A percentile compares a stretch with the other conserved stretches of the same genome.
Conservation (phyloP, 1,284 basidiomycete species). For the Garcileccinum viscosum region DNA sequence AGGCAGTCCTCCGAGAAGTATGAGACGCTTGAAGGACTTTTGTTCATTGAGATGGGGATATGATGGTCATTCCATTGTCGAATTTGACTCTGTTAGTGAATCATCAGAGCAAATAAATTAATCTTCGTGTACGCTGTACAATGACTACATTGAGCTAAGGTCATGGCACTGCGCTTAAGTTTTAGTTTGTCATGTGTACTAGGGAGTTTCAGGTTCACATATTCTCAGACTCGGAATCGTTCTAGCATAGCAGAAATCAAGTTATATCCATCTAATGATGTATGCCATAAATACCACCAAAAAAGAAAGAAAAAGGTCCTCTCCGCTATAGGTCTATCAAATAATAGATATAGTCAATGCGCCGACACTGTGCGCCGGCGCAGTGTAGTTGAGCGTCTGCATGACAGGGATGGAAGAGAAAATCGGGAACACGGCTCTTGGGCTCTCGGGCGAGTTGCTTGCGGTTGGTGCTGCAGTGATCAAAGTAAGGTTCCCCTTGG, state of each 20-base stretch:
- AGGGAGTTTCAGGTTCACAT: not conserved
- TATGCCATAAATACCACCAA: not conserved
- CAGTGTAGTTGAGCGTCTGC: conserved; percentile 59
- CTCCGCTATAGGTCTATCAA: not conserved
- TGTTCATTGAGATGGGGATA: not conserved
- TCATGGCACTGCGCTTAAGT: not conserved
- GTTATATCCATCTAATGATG: not conserved
- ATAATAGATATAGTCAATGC: conserved; percentile 42
- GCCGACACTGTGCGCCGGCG: conserved; percentile 63
- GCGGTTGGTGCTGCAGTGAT: conserved; percentile 52
- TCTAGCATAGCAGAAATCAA: not conserved
- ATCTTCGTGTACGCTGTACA: too few species aligned
- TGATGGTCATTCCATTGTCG: too few species aligned
- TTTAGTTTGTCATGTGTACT: not conserved
- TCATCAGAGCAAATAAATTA: not conserved
- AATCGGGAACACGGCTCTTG: conserved; percentile 53
- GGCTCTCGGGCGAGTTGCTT: conserved; percentile 61
- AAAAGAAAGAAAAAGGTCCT: not conserved
- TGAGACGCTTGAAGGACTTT: not conserved
- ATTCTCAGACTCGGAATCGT: not conserved
- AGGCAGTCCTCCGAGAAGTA: conserved; percentile 27
- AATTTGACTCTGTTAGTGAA: not conserved
- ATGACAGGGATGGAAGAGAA: conserved; percentile 54
- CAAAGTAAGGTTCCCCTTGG: conserved; percentile 26
- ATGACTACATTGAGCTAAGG: not conserved